phyloP scores from a whole-genome alignment of 495 filamentous ascomycete species.

The Talaromyces ruber region DNA sequence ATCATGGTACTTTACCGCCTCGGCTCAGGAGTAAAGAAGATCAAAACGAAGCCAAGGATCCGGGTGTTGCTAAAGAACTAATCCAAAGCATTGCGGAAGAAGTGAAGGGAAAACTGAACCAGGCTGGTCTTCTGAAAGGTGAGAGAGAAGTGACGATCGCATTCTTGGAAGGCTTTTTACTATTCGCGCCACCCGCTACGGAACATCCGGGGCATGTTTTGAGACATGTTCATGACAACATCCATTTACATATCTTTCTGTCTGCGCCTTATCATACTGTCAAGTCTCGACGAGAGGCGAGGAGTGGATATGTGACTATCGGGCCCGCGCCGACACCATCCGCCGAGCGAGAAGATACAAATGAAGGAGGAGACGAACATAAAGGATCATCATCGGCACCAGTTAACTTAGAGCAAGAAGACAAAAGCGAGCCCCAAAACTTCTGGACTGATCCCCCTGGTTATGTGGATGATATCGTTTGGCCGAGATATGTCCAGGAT shows the following conservation, averaged over 20 bases:
- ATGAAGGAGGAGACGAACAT: constrained; percentile 4
- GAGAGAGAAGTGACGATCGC: constrained; percentile 23
- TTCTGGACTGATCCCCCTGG: constrained; percentile 93
- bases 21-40: constrained; percentile 67
- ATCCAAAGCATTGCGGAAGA: constrained; percentile 12
- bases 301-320: constrained; percentile 79
- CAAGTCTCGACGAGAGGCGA: constrained; percentile 57
- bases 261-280: constrained; percentile 51
- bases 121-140: background rate
- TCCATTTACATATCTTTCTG: constrained; percentile 72
- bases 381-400: background rate
- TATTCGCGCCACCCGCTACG: constrained; percentile 45
- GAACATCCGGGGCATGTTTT: constrained; percentile 12
- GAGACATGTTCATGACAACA: constrained; percentile 37
- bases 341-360: background rate
- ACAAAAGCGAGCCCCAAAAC: constrained; percentile 48
- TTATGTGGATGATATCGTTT: constrained; percentile 91
- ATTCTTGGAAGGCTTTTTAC: constrained; percentile 77
- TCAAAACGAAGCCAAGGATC: constrained; percentile 54
- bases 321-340: constrained; percentile 29
- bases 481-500: constrained; percentile 80
- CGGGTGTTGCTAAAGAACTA: constrained; percentile 24
- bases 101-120: constrained; percentile 1
- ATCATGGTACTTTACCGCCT: constrained; percentile 56
- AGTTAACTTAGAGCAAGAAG: constrained; percentile 28